A percentile compares a stretch with the other conserved stretches of the same genome.
Conservation (phyloP, 805 yeast species). For the Barnettozyma botsteinii region DNA sequence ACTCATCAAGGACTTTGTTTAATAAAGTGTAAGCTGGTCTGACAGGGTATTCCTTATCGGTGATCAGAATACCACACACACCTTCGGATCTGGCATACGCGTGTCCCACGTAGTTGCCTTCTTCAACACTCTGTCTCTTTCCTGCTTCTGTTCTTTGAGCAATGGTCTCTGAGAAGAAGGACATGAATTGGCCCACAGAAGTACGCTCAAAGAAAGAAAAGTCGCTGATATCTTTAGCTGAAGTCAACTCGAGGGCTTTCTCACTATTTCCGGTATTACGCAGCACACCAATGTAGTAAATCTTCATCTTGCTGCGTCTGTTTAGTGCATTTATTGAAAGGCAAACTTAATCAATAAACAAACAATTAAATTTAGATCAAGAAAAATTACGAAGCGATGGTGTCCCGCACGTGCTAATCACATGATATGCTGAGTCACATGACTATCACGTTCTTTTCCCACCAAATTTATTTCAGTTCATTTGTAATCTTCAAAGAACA, state of each 20-base stretch:
- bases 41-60: slow-evolving; percentile 94
- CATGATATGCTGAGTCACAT: no score
- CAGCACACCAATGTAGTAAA: slow-evolving; percentile 84
- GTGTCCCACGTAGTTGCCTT: slow-evolving; percentile 80
- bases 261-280: slow-evolving; percentile 47
- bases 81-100: slow-evolving; percentile 89
- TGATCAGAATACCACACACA: slow-evolving; percentile 81
- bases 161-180: slow-evolving; percentile 88
- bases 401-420: no score
- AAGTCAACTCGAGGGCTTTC: slow-evolving; percentile 68
- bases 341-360: no score
- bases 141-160: slow-evolving; percentile 83
- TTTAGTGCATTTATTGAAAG: no score
- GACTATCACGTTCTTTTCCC: no score
- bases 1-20: slow-evolving; percentile 89
- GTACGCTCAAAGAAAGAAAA: slow-evolving; percentile 86
- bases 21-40: slow-evolving; percentile 93
- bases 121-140: slow-evolving; percentile 92
- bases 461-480: not conserved
- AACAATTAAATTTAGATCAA: no score
- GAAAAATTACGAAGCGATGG: not conserved
- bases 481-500: not conserved
- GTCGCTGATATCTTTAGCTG: slow-evolving; percentile 76
- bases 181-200: slow-evolving; percentile 86
- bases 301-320: slow-evolving; percentile 52